phyloP scores from a whole-genome alignment of 2,329 filamentous ascomycete genomes.

The Colletotrichum ledebouriae region DNA sequence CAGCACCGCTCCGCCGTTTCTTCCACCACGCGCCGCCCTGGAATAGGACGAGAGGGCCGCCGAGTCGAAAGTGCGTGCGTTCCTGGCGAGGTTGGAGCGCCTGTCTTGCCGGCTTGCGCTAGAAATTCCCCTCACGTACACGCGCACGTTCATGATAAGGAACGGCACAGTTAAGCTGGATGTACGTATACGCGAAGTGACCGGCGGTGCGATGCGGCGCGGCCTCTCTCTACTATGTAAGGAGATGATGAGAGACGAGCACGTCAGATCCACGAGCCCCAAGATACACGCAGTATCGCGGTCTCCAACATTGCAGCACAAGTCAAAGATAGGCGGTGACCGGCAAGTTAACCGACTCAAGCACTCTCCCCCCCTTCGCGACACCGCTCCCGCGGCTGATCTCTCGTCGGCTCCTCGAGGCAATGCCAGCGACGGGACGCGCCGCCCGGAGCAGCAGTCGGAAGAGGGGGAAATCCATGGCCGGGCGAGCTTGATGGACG shows the following conservation, averaged over 20 bases:
- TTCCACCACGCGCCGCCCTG: conserved; percentile 35
- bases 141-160: conserved; percentile 16
- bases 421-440: conserved; percentile 39
- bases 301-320: not conserved
- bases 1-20: conserved; percentile 27
- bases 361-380: conserved; percentile 21
- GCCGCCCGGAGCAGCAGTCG: conserved; percentile 35
- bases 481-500: conserved; percentile 21
- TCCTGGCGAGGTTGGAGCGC: conserved; percentile 21
- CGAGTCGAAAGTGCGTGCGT: conserved; percentile 23
- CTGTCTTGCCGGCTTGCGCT: conserved; percentile 11
- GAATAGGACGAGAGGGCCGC: not conserved
- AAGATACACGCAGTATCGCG: conserved; percentile 1
- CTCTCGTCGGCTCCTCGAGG: conserved; percentile 28
- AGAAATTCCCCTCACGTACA: conserved; percentile 6
- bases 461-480: conserved; percentile 27
- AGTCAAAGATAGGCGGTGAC: conserved; percentile 36
- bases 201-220: conserved; percentile 5
- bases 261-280: too few species aligned
- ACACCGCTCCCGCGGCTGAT: conserved; percentile 27
- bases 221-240: not conserved
- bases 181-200: conserved; percentile 12
- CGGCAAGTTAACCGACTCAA: conserved; percentile 30
- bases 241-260: conserved; percentile 15
- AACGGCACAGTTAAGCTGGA: conserved; percentile 3